These are phyloP conservation scores for Diaporthe citrichinensis DNA, from an alignment of 2,329 filamentous ascomycete genomes.

Conservation along the genomic window DNA sequence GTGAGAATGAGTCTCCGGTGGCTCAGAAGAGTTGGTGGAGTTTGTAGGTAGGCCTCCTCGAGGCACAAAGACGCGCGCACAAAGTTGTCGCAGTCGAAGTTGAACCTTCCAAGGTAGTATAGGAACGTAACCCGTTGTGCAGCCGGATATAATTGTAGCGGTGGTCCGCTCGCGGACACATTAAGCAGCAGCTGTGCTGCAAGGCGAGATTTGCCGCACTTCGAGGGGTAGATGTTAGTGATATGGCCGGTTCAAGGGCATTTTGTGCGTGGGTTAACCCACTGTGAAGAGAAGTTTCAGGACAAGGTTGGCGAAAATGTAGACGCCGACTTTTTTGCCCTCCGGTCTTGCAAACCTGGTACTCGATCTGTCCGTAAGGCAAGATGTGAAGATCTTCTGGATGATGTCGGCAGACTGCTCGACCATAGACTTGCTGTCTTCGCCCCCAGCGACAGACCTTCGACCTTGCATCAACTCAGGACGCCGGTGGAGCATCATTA, in stretches of 20 bases:
- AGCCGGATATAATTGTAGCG: constrained; percentile 85
- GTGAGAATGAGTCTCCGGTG: constrained; percentile 87
- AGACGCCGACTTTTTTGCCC: constrained; percentile 89
- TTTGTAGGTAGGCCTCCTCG: constrained; percentile 84
- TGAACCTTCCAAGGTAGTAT: constrained; percentile 93
- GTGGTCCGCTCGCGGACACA: constrained; percentile 86
- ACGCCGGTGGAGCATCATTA: constrained; percentile 85
- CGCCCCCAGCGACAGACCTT: constrained; percentile 69
- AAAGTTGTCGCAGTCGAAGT: constrained; percentile 88
- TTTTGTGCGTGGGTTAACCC: constrained; percentile 47
- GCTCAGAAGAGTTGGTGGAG: constrained; percentile 70
- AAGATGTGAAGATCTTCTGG: constrained; percentile 91
- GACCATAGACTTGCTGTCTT: constrained; percentile 82
- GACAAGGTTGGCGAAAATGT: constrained; percentile 92
- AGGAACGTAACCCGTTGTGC: constrained; percentile 92
- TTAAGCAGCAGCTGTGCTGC: constrained; percentile 92
- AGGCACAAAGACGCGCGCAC: constrained; percentile 81
- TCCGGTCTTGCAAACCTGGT: constrained; percentile 78
- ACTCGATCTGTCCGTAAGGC: constrained; percentile 83
- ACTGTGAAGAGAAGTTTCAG: constrained; percentile 89
- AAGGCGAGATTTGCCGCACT: constrained; percentile 86
- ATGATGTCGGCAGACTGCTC: constrained; percentile 91
- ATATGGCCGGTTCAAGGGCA: constrained; percentile 8
- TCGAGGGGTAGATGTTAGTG: constrained; percentile 12
- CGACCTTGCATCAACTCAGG: constrained; percentile 82